Evolutionary conservation across 2,329 filamentous ascomycete species (phyloP).

Genomic region (Trichoderma breve): DNA sequence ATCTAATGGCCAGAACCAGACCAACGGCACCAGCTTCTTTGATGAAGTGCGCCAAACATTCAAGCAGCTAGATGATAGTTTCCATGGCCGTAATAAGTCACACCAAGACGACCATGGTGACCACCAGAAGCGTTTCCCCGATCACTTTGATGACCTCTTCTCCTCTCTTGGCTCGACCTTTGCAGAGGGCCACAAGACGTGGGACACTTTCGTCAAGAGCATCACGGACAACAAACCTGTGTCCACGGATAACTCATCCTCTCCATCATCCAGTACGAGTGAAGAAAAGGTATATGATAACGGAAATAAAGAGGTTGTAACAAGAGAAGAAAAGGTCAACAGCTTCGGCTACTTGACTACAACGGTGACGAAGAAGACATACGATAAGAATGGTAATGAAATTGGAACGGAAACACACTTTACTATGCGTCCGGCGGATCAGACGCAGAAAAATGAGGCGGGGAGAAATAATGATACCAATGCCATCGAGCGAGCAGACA

Average conservation of each 20-base stretch:
- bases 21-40: constrained; percentile 18
- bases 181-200: constrained; percentile 38
- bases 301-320: constrained; percentile 36
- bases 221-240: constrained; percentile 28
- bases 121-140: constrained; percentile 25
- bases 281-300: constrained; percentile 21
- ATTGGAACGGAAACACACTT: constrained; percentile 40
- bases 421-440: constrained; percentile 32
- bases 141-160: constrained; percentile 44
- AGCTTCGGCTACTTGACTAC: constrained; percentile 43
- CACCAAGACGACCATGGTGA: neutral
- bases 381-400: constrained; percentile 43
- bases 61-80: constrained; percentile 19
- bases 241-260: neutral
- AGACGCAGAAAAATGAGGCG: constrained; percentile 21
- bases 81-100: neutral
- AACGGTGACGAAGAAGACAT: constrained; percentile 40
- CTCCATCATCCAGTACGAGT: constrained; percentile 12
- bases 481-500: constrained; percentile 14
- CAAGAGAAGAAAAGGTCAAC: constrained; percentile 44
- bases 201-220: constrained; percentile 41
- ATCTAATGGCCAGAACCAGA: constrained; percentile 12
- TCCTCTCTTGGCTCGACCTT: constrained; percentile 38
- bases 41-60: constrained; percentile 21
- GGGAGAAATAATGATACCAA: constrained; percentile 17